Conservation (phyloP, 768 basidiomycete species). For the Pleurotus cornucopiae region DNA sequence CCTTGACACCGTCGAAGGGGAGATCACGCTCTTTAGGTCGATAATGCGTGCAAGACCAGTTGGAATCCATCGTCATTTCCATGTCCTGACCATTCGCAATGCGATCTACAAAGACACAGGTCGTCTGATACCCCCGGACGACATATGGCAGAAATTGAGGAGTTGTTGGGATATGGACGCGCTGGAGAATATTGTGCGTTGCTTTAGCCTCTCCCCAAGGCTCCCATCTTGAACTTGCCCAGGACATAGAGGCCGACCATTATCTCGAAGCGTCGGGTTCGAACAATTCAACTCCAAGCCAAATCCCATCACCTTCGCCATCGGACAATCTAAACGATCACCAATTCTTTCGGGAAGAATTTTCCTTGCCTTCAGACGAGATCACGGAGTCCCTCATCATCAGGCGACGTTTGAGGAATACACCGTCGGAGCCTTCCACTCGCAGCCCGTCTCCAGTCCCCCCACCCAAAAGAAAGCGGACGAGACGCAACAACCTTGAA, state of each 20-base stretch:
- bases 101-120: constrained; percentile 71
- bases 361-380: constrained; percentile 55
- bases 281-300: constrained; percentile 38
- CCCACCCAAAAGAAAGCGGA: constrained; percentile 12
- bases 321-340: constrained; percentile 64
- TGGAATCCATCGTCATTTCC: constrained; percentile 80
- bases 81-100: constrained; percentile 70
- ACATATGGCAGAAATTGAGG: constrained; percentile 72
- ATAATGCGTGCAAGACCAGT: constrained; percentile 79
- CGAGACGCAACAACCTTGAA: constrained; percentile 50
- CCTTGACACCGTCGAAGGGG: constrained; percentile 73
- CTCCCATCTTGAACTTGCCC: neutral
- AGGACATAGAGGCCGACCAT: constrained; percentile 38
- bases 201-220: constrained; percentile 2
- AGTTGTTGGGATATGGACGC: constrained; percentile 72
- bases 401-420: constrained; percentile 57
- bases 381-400: constrained; percentile 56
- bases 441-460: constrained; percentile 36
- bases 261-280: constrained; percentile 38
- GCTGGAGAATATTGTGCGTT: constrained; percentile 64
- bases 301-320: constrained; percentile 63
- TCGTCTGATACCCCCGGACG: constrained; percentile 50
- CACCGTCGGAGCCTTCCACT: constrained; percentile 61
- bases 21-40: constrained; percentile 82
- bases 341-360: constrained; percentile 75